Evolutionary conservation across 208 protist genomes (phyloP), one percentile per base, ranked within the genome.

Genomic region (Wallacemonas sp.): DNA sequence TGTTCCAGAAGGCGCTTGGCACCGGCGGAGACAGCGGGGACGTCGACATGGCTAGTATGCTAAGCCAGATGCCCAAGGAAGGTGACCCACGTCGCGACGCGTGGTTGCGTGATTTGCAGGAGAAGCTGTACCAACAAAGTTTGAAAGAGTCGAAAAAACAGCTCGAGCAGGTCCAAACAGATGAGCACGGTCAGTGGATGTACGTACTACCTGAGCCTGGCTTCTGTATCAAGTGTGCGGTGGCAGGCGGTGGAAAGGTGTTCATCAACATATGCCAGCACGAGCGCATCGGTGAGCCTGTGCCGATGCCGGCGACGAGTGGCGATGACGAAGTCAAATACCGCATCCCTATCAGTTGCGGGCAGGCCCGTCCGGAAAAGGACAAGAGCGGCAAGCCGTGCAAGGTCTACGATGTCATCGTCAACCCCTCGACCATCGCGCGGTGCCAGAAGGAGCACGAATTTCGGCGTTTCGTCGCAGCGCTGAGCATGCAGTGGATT

Each of bases 401-500:
- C 71, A 92, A 92, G 44, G 92, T 95, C 45, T 97, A 97, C 73
- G 92, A 97, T 64, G 89, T 97, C 17, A 86, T 94, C 69, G 89
- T 95, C 10, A 94, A 94, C 71, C 87, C 89, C 8, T 55, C 69
- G 26, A 95, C 92, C 6, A 66, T 97, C 21, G 41, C 73, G 41
- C 80, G 88, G 19, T 92, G 87, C 52, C 48, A 66, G 4, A 44
- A 80, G 39, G 92, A 97, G 53, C 67, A 81, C 66, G 87, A 93
- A 42, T 97, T 97, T 64, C 78, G 86, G 19, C 78, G 85, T 39
- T 92, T 97, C 46, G 85, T 97, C 21, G 80, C 85, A 17, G 88
- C 89, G 10, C 73, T 97, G 21, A 92, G 87, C 73, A 91, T 95
- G 72, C 81, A 93, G 65, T 94, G 89, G 83, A 91, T 97, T 27